phyloP scores from a whole-genome alignment of 345 rosid genomes.

The Orychophragmus violaceus region DNA sequence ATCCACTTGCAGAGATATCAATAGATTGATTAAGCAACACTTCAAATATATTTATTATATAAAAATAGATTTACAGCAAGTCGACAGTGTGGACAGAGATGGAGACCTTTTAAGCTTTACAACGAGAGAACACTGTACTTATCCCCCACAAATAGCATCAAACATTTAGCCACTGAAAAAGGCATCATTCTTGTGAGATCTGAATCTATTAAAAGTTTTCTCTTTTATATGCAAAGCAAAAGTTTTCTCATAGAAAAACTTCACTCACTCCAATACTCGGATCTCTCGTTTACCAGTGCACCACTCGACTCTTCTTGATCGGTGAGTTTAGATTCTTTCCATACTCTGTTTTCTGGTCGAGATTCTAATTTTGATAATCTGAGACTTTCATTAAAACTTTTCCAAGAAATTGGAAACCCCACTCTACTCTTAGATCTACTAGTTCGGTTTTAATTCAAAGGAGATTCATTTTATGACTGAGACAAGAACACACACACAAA shows the following conservation, averaged over 20 bases:
- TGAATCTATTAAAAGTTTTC: constrained; percentile 19
- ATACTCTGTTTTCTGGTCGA: too few species aligned
- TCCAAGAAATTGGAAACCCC: not conserved
- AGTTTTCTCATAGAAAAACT: not conserved
- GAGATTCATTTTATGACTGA: not conserved
- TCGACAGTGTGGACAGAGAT: constrained; percentile 22
- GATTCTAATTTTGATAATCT: too few species aligned
- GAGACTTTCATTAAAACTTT: constrained; percentile 6
- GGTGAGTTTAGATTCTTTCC: too few species aligned
- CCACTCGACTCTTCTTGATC: not conserved
- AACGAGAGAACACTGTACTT: constrained; percentile 8
- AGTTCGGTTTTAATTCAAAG: not conserved
- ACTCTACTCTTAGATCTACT: constrained; percentile 16
- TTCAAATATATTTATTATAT: too few species aligned
- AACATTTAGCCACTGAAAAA: constrained; percentile 4
- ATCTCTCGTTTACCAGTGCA: constrained; percentile 11
- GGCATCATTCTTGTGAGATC: constrained; percentile 19
- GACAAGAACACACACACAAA: too few species aligned
- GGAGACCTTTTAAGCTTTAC: constrained; percentile 15
- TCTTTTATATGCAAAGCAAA: not conserved
- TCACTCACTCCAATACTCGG: constrained; percentile 19
- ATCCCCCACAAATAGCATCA: constrained; percentile 4
- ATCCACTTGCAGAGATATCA: not conserved
- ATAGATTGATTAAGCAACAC: not conserved
- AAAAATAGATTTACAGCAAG: constrained; percentile 19